These are phyloP conservation scores for Ceriops decandra DNA, from an alignment of 345 rosid genomes.

Conservation along the genomic window DNA sequence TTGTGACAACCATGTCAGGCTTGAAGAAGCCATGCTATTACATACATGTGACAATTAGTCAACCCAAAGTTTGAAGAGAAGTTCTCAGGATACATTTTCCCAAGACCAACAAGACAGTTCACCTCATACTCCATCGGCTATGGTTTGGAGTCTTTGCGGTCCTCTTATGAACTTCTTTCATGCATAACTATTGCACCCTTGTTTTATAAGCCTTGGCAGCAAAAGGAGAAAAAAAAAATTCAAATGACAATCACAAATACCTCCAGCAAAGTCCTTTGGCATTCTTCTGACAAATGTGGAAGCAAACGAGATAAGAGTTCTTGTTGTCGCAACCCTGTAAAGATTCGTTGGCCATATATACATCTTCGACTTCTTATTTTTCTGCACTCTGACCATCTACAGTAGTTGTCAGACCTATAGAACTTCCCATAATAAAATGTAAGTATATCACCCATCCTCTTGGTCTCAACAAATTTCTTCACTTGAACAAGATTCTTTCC, in stretches of 20 bases:
- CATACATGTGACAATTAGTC: not conserved
- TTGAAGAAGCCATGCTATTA: too few relatives aligned
- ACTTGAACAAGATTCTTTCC: slow-evolving; percentile 55
- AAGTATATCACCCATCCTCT: slow-evolving; percentile 44
- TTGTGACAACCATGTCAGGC: too few relatives aligned
- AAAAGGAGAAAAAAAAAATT: not conserved
- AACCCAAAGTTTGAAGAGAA: not conserved
- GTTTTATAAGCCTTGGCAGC: not conserved
- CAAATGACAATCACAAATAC: slow-evolving; percentile 21
- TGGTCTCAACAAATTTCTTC: slow-evolving; percentile 43
- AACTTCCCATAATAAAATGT: slow-evolving; percentile 56
- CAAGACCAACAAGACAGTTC: not conserved
- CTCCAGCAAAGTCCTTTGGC: slow-evolving; percentile 36
- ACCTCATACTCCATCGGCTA: not conserved
- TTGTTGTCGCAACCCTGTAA: slow-evolving; percentile 51
- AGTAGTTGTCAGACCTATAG: slow-evolving; percentile 40
- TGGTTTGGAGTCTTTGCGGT: not conserved
- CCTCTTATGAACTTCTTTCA: not conserved
- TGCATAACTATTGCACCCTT: not conserved
- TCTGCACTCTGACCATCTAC: slow-evolving; percentile 54
- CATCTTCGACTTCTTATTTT: slow-evolving; percentile 41
- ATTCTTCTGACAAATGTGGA: slow-evolving; percentile 34
- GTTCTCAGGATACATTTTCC: not conserved
- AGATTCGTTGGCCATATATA: slow-evolving; percentile 47
- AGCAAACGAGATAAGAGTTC: slow-evolving; percentile 53